Percentiles rank a stretch among this genome's conserved stretches.
phyloP scores from a whole-genome alignment of 371 early-diverging fungal species.

The Zopfochytrium polystomum region DNA sequence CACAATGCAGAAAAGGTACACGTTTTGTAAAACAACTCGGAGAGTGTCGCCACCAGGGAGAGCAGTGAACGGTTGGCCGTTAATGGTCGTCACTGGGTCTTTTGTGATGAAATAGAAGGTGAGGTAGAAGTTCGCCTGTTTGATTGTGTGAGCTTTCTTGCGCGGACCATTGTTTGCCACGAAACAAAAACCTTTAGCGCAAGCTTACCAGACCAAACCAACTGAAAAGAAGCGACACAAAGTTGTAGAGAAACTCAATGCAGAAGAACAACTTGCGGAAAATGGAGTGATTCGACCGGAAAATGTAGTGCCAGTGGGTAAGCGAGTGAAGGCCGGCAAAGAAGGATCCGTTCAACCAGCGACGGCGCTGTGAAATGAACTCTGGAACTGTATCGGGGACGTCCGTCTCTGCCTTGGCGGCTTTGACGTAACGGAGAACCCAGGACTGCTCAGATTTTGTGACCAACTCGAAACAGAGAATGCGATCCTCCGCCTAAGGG shows the following conservation, averaged over 20 bases:
- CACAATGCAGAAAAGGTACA: constrained; percentile 73
- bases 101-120: constrained; percentile 60
- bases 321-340: constrained; percentile 91
- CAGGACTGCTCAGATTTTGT: constrained; percentile 73
- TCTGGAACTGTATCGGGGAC: constrained; percentile 80
- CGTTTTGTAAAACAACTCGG: too few species aligned
- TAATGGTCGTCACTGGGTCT: constrained; percentile 1
- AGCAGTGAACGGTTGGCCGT: constrained; percentile 11
- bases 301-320: constrained; percentile 74
- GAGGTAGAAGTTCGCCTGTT: constrained; percentile 44
- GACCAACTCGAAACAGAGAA: constrained; percentile 82
- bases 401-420: constrained; percentile 76
- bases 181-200: too few species aligned
- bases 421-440: constrained; percentile 60
- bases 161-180: too few species aligned
- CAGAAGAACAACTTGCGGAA: constrained; percentile 59
- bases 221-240: constrained; percentile 60
- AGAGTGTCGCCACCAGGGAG: too few species aligned
- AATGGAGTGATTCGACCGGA: constrained; percentile 62
- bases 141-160: too few species aligned
- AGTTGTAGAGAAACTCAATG: constrained; percentile 62
- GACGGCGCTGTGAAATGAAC: constrained; percentile 87
- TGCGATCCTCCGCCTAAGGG: constrained; percentile 80
- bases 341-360: constrained; percentile 94
- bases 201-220: constrained; percentile 75